A percentile compares a stretch with the other conserved stretches of the same genome.
Evolutionary conservation across 2,329 filamentous ascomycete species (phyloP).

Genomic region (Aspergillus fischeri): DNA sequence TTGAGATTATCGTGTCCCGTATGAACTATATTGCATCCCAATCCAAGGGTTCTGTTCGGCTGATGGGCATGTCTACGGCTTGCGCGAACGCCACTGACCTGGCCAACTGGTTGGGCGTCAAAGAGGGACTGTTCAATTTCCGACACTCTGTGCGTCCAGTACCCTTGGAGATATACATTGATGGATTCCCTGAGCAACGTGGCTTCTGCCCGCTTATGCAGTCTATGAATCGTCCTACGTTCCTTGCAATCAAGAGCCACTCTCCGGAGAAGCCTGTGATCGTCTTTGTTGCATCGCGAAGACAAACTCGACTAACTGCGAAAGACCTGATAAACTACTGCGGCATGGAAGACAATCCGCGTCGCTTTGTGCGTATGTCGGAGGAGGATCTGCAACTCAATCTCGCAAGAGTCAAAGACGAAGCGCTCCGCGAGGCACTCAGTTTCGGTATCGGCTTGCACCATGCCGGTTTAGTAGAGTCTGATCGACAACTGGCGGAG

Average conservation of each 20-base stretch:
- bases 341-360: slow-evolving; percentile 96
- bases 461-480: slow-evolving; percentile 93
- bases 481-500: slow-evolving; percentile 84
- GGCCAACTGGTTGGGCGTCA: slow-evolving; percentile 94
- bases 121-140: slow-evolving; percentile 95
- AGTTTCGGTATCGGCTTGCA: slow-evolving; percentile 96
- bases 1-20: slow-evolving; percentile 87
- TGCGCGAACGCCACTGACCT: slow-evolving; percentile 94
- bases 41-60: slow-evolving; percentile 79
- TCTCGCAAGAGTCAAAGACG: slow-evolving; percentile 85
- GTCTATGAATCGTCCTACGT: slow-evolving; percentile 97
- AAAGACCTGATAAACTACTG: slow-evolving; percentile 97
- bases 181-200: slow-evolving; percentile 90
- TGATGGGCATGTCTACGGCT: slow-evolving; percentile 98
- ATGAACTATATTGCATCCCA: slow-evolving; percentile 99
- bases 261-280: slow-evolving; percentile 96
- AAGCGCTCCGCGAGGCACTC: slow-evolving; percentile 85
- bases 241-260: slow-evolving; percentile 92
- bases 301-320: slow-evolving; percentile 90
- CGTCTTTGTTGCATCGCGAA: slow-evolving; percentile 92
- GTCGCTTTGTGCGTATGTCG: slow-evolving; percentile 87
- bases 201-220: slow-evolving; percentile 98
- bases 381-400: slow-evolving; percentile 91
- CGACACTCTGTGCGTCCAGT: slow-evolving; percentile 94
- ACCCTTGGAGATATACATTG: slow-evolving; percentile 92